phyloP scores from a whole-genome alignment of 2,329 filamentous ascomycete species.

The Scleromitrula shiraiana region DNA sequence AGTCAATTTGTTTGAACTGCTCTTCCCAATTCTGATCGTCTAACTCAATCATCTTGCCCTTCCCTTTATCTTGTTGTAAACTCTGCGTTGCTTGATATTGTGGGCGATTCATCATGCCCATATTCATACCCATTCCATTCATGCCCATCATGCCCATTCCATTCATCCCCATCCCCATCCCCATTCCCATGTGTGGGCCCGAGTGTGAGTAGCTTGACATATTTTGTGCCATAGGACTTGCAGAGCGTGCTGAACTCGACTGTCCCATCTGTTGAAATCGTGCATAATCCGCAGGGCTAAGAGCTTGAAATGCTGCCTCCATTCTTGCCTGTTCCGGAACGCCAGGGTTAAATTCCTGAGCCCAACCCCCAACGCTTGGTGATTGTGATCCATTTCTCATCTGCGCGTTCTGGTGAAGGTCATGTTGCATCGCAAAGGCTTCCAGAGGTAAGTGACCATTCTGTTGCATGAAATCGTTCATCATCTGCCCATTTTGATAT shows the following conservation, averaged over 20 bases:
- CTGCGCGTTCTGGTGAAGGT: conserved; percentile 21
- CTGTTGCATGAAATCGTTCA: conserved; percentile 88
- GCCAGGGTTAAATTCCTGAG: conserved; percentile 54
- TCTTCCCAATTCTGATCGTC: conserved; percentile 94
- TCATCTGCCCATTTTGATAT: conserved; percentile 53
- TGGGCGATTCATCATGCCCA: conserved; percentile 37
- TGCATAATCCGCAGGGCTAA: conserved; percentile 79
- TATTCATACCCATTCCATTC: conserved; percentile 53
- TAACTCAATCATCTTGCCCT: conserved; percentile 89
- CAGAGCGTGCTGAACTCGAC: conserved; percentile 43
- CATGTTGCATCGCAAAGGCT: conserved; percentile 29
- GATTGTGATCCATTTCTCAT: conserved; percentile 25
- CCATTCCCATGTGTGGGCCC: conserved; percentile 47
- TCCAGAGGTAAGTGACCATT: conserved; percentile 48
- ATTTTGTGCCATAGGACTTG: conserved; percentile 46
- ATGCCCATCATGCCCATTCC: conserved; percentile 45
- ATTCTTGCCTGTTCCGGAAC: conserved; percentile 51
- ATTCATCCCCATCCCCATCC: conserved; percentile 26
- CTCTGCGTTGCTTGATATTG: conserved; percentile 35
- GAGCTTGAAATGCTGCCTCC: conserved; percentile 61
- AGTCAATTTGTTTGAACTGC: conserved; percentile 84
- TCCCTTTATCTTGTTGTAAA: conserved; percentile 56
- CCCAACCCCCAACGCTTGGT: conserved; percentile 45
- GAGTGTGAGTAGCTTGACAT: conserved; percentile 43
- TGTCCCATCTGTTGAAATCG: conserved; percentile 71